A percentile compares a stretch with the other conserved stretches of the same genome.
These are phyloP conservation scores for Populus trichocarpa DNA, from an alignment of 441 rosid species.

Conservation along the genomic window DNA sequence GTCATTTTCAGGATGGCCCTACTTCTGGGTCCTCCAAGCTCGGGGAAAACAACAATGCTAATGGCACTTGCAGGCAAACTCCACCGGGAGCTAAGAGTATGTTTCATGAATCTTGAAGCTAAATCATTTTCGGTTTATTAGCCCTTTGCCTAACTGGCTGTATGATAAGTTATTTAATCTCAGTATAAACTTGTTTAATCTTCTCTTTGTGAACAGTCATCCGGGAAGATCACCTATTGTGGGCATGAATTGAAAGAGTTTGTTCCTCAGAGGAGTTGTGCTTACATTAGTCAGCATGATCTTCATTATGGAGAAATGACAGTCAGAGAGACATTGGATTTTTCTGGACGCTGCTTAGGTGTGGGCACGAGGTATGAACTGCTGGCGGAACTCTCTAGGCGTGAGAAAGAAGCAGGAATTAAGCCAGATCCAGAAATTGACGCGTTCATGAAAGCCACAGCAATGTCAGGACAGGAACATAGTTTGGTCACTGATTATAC, in stretches of 20 bases:
- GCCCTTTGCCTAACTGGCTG: background rate
- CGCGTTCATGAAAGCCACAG: conserved; percentile 90
- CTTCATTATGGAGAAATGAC: conserved; percentile 96
- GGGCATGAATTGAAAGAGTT: conserved; percentile 84
- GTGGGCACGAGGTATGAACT: conserved; percentile 79
- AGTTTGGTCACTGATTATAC: conserved; percentile 88
- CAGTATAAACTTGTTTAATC: background rate
- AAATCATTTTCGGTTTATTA: background rate
- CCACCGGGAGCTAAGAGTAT: conserved; percentile 55
- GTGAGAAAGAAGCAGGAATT: conserved; percentile 77
- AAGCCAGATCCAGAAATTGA: conserved; percentile 87
- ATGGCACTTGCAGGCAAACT: conserved; percentile 78
- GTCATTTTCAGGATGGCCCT: conserved; percentile 67
- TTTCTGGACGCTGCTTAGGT: conserved; percentile 87
- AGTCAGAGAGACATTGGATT: conserved; percentile 81
- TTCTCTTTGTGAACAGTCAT: conserved; percentile 33
- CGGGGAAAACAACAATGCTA: conserved; percentile 81
- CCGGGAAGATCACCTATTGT: conserved; percentile 74
- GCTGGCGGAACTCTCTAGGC: conserved; percentile 60
- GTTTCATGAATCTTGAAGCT: background rate
- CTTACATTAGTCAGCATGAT: conserved; percentile 92
- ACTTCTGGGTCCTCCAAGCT: conserved; percentile 88
- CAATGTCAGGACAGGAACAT: conserved; percentile 72
- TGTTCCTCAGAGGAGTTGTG: conserved; percentile 85
- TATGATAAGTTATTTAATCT: background rate